Evolutionary conservation across 768 basidiomycete species (phyloP).

Genomic region (Termitomyces sp.): DNA sequence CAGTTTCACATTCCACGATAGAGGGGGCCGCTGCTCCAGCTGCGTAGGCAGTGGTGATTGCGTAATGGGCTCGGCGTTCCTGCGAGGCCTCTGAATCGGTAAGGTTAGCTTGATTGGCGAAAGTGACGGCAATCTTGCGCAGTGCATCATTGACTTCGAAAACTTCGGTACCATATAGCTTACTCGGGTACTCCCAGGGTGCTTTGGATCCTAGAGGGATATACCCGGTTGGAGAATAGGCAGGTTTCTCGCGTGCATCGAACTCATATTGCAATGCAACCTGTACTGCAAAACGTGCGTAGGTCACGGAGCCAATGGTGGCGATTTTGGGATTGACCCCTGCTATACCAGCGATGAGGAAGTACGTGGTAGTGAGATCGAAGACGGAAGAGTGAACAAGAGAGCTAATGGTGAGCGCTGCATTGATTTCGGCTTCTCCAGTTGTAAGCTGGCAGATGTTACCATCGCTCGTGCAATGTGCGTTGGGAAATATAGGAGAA

Average conservation of each 20-base stretch:
- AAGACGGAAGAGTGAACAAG: too few relatives aligned
- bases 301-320: constrained; percentile 10
- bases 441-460: constrained; percentile 7
- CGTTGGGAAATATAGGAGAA: too few relatives aligned
- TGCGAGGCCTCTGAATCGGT: too few relatives aligned
- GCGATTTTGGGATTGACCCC: constrained; percentile 10
- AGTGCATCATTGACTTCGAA: constrained; percentile 9
- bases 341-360: constrained; percentile 11
- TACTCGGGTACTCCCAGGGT: constrained; percentile 7
- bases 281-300: constrained; percentile 11
- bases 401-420: too few relatives aligned
- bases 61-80: too few relatives aligned
- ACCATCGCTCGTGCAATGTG: too few relatives aligned
- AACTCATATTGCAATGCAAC: constrained; percentile 11
- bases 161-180: constrained; percentile 6
- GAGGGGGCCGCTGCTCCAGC: too few relatives aligned
- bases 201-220: constrained; percentile 5
- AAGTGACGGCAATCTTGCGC: background rate
- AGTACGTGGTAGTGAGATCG: constrained; percentile 2
- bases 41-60: too few relatives aligned
- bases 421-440: constrained; percentile 10
- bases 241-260: constrained; percentile 11
- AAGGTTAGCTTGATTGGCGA: too few relatives aligned
- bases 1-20: too few relatives aligned
- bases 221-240: constrained; percentile 10